Evolutionary conservation across 1,284 basidiomycete genomes (phyloP), one percentile per base, ranked within the genome.

Genomic region (Agroathelia rolfsii): DNA sequence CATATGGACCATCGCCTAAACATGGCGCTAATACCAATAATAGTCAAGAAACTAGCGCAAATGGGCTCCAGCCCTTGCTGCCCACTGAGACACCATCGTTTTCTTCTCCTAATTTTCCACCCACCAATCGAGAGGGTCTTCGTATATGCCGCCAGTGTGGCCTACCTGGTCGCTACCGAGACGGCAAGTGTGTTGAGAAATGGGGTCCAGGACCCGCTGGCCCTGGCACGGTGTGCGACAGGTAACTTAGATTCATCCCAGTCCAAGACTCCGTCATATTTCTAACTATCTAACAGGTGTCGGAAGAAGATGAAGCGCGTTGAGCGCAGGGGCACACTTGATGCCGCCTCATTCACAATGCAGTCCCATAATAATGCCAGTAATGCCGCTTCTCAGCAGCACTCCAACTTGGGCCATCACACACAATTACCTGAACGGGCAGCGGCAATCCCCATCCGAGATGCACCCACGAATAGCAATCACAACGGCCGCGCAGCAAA

Each of bases 251-350:
- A 23, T 24, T 36, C 15, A n/a, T 28, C 13, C 26, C n/a, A 12
- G 19, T 4, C 6, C 9, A 16, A 18, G 20, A 17, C 15, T 18
- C 22, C 29, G 22, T 30, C 34, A 19, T 24, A 19, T 10, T 18
- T 37, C 27, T 16, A 29, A 10, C 21, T 28, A 24, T 23, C 11
- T 31, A 40, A 19, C 38, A 76, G 74, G 35, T 84, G 82, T 55
- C 67, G 82, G 34, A 86, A 86, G 56, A 85, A 86, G 55, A 85
- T 85, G 82, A 84, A 84, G 57, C 72, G 82, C 2, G 76, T 83
- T 25, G 83, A 85, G 51, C 63, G 78, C 11, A 62, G 81, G 7
- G 79, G 79, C 5, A 82, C 79, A 11, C 50, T 80, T 4, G 73
- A 75, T 36, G 55, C 51, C 30, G 21, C 34, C 7, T 32, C 39